A percentile compares a stretch with the other conserved stretches of the same genome.
Conservation (phyloP, 2,329 filamentous ascomycete genomes). For the Meredithiella fracta region DNA sequence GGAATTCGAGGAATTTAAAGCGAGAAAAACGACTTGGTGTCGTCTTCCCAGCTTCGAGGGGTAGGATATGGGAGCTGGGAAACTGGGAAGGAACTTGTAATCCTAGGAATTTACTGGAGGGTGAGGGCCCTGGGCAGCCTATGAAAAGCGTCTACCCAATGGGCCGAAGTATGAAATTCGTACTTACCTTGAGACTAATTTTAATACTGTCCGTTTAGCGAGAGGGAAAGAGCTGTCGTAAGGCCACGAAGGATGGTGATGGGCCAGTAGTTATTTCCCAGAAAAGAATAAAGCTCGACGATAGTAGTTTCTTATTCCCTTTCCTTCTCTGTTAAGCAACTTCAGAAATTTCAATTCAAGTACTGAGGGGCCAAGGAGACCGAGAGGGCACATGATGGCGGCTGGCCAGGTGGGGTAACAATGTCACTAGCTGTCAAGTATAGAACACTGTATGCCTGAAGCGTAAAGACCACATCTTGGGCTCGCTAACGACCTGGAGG, state of each 20-base stretch:
- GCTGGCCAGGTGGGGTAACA: neutral
- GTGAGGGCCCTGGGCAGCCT: neutral
- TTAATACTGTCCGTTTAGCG: neutral
- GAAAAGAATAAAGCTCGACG: too few relatives aligned
- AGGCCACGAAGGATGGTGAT: too few relatives aligned
- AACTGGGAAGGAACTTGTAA: neutral
- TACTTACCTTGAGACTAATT: neutral
- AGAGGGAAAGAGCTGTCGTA: neutral
- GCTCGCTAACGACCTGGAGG: neutral
- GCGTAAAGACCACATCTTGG: too few relatives aligned
- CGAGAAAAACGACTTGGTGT: neutral
- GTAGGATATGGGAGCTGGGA: neutral
- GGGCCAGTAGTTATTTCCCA: too few relatives aligned
- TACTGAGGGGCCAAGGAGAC: too few relatives aligned
- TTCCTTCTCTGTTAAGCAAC: too few relatives aligned
- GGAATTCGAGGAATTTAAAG: constrained; percentile 4
- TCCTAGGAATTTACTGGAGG: neutral
- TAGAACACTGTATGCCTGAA: neutral
- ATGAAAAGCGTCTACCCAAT: neutral
- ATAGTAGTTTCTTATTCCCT: too few relatives aligned
- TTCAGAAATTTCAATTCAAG: too few relatives aligned
- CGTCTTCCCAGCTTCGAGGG: neutral
- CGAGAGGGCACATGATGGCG: neutral
- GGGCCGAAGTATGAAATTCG: neutral
- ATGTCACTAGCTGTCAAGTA: neutral